Evolutionary conservation across 192 early-diverging fungal species (phyloP), one percentile per base, ranked within the genome.

Genomic region (Polychytrium aggregatum): DNA sequence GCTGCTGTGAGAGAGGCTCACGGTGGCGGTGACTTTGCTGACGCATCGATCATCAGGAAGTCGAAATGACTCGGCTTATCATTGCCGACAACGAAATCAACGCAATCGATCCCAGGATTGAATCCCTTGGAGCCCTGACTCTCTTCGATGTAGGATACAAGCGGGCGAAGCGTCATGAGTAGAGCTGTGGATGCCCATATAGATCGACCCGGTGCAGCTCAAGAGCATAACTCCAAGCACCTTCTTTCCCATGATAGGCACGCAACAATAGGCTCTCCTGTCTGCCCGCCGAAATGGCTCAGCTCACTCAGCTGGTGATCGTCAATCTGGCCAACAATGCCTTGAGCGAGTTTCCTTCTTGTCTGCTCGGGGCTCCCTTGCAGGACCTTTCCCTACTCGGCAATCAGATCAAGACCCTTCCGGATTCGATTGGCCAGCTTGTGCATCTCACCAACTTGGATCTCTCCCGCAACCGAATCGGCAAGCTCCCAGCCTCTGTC

Each of bases 21-120:
- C n/a, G n/a, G n/a, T n/a, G n/a, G n/a, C n/a, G n/a, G n/a, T n/a
- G n/a, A n/a, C n/a, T n/a, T n/a, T n/a, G n/a, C n/a, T n/a, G n/a
- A n/a, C n/a, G n/a, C n/a, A n/a, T n/a, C n/a, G n/a, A 16, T 37
- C 10, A 22, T 22, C 37, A 56, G 46, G 66, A 49, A 16, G 60
- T 63, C 2, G 71, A 73, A 36, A 44, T 73, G 9, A 44, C 52
- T 27, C 35, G 53, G 16, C 44, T 73, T 3, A 35, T 63, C 26
- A 37, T 64, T 36, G 63, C 64, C 33, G 65, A 73, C 46, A 73
- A 73, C 41, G 40, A 37, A 5, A 33, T 73, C 2, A 29, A 50
- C 30, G 46, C 21, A 5, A 34, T 73, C n/a, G 63, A 68, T 42
- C 41, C 28, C 24, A 37, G 63, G 1, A 41, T 73, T 37, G 50